These are phyloP conservation scores for Pleurotus giganteus DNA, from an alignment of 768 basidiomycete species.

Conservation along the genomic window DNA sequence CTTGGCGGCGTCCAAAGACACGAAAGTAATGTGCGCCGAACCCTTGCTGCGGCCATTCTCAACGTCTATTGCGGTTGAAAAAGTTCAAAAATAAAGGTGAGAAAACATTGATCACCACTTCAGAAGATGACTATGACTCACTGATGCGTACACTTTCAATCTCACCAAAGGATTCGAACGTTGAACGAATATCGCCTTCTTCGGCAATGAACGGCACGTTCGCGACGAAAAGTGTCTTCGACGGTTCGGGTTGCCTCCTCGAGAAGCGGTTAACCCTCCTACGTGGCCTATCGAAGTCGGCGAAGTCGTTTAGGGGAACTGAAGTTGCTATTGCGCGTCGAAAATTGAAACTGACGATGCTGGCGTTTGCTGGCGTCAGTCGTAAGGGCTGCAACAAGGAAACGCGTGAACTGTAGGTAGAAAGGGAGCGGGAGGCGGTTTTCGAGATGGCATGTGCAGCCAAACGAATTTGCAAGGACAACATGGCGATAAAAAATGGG, in stretches of 20 bases:
- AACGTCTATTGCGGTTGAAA: slow-evolving; percentile 20
- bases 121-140: slow-evolving; percentile 24
- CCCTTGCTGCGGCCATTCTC: slow-evolving; percentile 39
- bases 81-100: background rate
- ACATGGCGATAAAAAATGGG: background rate
- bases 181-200: slow-evolving; percentile 36
- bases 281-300: background rate
- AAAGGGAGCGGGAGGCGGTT: background rate
- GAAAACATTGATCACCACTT: background rate
- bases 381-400: background rate
- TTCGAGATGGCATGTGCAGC: background rate
- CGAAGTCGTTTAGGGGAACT: background rate
- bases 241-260: slow-evolving; percentile 21
- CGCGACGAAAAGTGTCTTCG: slow-evolving; percentile 41
- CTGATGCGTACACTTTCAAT: slow-evolving; percentile 37
- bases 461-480: background rate
- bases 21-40: slow-evolving; percentile 45
- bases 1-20: slow-evolving; percentile 31
- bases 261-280: background rate
- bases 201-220: slow-evolving; percentile 52
- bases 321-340: background rate
- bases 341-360: background rate
- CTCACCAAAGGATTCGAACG: slow-evolving; percentile 42
- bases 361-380: background rate
- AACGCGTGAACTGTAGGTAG: background rate